Evolutionary conservation across 208 protist species (phyloP), one percentile per base, ranked within the genome.

Genomic region (Paratrypanosoma confusum): DNA sequence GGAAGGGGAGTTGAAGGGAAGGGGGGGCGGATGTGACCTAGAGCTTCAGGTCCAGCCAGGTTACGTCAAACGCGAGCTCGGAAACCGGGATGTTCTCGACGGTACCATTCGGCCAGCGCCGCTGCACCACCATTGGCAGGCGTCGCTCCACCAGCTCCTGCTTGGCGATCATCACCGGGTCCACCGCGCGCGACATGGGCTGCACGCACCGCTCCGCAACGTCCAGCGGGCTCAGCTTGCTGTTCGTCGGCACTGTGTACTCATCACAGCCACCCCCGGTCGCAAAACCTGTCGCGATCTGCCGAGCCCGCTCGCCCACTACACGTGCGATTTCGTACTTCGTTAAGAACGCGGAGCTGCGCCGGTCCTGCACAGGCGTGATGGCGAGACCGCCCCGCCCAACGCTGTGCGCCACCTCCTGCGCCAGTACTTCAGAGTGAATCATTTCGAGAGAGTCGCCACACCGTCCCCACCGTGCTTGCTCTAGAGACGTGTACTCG

Each of bases 151-250:
- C 27, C 6, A 93, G 61, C 27, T 93, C 79, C 21, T 77, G 63
- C 58, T 93, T 93, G 21, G 80, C 79, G 57, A 89, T 80, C 50
- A 79, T 71, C n/a, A 93, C 60, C 4, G 84, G 84, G 39, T 93
- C 84, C 29, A 87, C 77, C 0, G 64, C 56, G 0, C 69, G 57
- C 3, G 81, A 79, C 32, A 69, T 55, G 13, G 81, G 64, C 39
- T 92, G 65, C 7, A 58, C 33, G 49, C 75, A 90, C 16, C 73
- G 71, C 57, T 90, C 75, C 0, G 81, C 81, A 7, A 50, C 56
- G 13, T 79, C 71, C 18, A 58, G 46, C 4, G 65, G 56, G 32
- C 73, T 71, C 7, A 56, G 38, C n/a, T 59, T 61, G 24, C n/a
- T n/a, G n/a, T n/a, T n/a, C n/a, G n/a, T n/a, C n/a, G n/a, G n/a